Evolutionary conservation across 2,329 filamentous ascomycete genomes (phyloP).

Genomic region (Bimuria novae-zelandiae): DNA sequence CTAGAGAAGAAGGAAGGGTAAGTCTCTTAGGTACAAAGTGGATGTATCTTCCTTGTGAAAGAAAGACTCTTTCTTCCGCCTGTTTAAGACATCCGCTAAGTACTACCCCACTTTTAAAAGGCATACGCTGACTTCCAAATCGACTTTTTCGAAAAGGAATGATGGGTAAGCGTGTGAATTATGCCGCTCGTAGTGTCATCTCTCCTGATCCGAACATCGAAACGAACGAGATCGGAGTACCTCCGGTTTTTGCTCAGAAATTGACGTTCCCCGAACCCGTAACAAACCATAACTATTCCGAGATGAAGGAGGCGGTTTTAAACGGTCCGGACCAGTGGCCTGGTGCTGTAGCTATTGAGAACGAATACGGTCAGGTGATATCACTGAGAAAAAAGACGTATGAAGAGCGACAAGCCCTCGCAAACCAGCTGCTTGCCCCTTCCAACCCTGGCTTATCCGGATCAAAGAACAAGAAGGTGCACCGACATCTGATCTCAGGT

Average conservation of each 20-base stretch:
- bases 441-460: slow-evolving; percentile 75
- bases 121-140: too few relatives aligned
- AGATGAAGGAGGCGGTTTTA: slow-evolving; percentile 93
- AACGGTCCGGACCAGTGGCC: slow-evolving; percentile 95
- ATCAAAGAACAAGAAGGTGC: slow-evolving; percentile 90
- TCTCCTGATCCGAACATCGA: slow-evolving; percentile 98
- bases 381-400: slow-evolving; percentile 84
- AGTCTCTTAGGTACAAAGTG: too few relatives aligned
- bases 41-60: too few relatives aligned
- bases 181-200: slow-evolving; percentile 95
- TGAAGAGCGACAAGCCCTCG: slow-evolving; percentile 85
- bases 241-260: slow-evolving; percentile 95
- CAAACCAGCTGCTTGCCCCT: slow-evolving; percentile 89
- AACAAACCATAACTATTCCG: slow-evolving; percentile 94
- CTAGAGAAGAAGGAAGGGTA: slow-evolving; percentile 99
- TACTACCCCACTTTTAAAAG: too few relatives aligned
- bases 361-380: slow-evolving; percentile 90
- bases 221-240: slow-evolving; percentile 97
- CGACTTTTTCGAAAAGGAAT: slow-evolving; percentile 98
- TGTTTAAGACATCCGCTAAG: too few relatives aligned
- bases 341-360: slow-evolving; percentile 91
- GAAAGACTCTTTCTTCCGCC: too few relatives aligned
- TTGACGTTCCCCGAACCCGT: slow-evolving; percentile 97
- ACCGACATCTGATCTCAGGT: slow-evolving; percentile 95
- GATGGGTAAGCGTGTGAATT: slow-evolving; percentile 99